phyloP scores from a whole-genome alignment of 176 grass and related monocot genomes.

The Tillandsia leiboldiana region DNA sequence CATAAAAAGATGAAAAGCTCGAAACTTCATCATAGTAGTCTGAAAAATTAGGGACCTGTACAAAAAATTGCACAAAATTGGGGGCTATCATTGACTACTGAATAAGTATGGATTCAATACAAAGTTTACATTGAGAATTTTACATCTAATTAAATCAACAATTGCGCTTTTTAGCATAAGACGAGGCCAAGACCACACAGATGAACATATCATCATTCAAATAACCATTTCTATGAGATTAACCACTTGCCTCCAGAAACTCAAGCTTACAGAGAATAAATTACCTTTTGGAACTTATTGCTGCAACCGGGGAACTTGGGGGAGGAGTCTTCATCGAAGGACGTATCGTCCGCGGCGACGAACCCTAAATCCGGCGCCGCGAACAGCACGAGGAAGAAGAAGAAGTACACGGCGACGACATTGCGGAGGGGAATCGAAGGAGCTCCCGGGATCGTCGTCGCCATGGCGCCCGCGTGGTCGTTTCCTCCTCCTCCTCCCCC shows the following conservation, averaged over 20 bases:
- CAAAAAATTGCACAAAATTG: no score
- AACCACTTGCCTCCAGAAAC: no score
- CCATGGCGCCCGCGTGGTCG: background rate
- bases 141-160: background rate
- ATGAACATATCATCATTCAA: background rate
- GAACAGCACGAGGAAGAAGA: conserved; percentile 20
- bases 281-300: conserved; percentile 48
- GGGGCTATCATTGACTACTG: no score
- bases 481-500: background rate
- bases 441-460: conserved; percentile 21
- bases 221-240: background rate
- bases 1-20: no score
- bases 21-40: no score
- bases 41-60: no score
- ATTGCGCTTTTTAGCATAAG: background rate
- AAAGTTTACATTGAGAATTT: background rate
- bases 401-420: conserved; percentile 14
- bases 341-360: conserved; percentile 18
- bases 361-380: conserved; percentile 10
- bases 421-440: conserved; percentile 16
- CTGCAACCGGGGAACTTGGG: conserved; percentile 60
- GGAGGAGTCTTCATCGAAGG: conserved; percentile 34
- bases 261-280: background rate
- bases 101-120: no score
- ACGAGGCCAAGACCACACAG: background rate